Evolutionary conservation across 2,329 filamentous ascomycete genomes (phyloP), one percentile per base, ranked within the genome.

Genomic region (Knufia fluminis): DNA sequence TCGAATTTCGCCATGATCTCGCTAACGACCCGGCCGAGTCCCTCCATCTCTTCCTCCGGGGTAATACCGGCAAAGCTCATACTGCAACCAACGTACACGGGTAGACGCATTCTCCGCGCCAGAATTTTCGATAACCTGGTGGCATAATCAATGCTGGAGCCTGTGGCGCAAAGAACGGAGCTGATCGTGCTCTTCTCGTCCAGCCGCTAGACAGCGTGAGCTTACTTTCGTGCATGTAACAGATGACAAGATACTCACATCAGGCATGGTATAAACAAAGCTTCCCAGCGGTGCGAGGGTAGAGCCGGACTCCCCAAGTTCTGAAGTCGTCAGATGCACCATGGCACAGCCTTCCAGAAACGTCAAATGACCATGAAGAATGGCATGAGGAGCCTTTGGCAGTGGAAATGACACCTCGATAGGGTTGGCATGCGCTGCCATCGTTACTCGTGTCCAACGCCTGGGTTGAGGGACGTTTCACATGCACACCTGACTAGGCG

Each of bases 31-130:
- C 76, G 77, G 60, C 78, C 80, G 59, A 96, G 83, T 0, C 85
- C 87, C 62, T 91, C 88, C 81, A 96, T 90, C 70, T 97, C 91
- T 71, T 97, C 92, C 63, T 96, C 90, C 4, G 91, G 80, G 0
- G 81, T 85, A 17, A 88, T 85, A 8, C 88, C 88, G 12, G 78
- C 78, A 55, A 96, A 80, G 57, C 83, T 87, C 60, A 94, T 80
- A 28, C 89, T 95, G 63, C 86, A 94, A 19, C 86, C 86, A 16
- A 97, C 86, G 64, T 96, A 97, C n/a, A 86, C 82, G 0, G 89
- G 89, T 54, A 81, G 78, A 26, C 75, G 72, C 23, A 82, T 78
- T 58, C 79, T 83, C 48, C 80, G 79, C n/a, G 85, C 86, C 12
- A 97, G 68, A 1, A 95, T 76, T 65, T 86, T 92, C 1, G 92